Percentiles rank a stretch among this genome's conserved stretches.
These are phyloP conservation scores for Trypanosoma platydactyli DNA, from an alignment of 208 protist species.

Conservation along the genomic window DNA sequence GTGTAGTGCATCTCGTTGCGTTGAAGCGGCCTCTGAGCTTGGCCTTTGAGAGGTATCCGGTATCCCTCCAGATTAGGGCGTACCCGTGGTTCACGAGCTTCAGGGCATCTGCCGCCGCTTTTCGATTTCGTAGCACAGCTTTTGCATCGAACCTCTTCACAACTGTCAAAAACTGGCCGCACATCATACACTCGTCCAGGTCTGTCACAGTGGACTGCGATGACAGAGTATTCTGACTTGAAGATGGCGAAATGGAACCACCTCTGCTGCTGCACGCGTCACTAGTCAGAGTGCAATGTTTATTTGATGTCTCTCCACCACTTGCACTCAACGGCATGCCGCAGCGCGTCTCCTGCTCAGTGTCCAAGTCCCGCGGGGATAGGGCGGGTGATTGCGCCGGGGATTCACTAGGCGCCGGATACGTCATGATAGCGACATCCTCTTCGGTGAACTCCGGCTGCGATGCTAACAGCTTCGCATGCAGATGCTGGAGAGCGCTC, in stretches of 20 bases:
- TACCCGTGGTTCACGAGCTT: conserved; percentile 76
- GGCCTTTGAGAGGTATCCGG: conserved; percentile 19
- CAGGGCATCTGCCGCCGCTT: conserved; percentile 55
- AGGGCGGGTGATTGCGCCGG: conserved; percentile 33
- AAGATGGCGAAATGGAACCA: conserved; percentile 4
- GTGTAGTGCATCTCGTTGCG: not conserved
- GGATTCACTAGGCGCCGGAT: conserved; percentile 32
- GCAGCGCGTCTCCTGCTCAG: not conserved
- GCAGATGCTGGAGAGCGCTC: conserved; percentile 57
- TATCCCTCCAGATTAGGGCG: conserved; percentile 65
- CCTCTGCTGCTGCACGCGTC: not conserved
- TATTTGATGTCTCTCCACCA: not conserved
- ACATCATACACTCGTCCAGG: conserved; percentile 54
- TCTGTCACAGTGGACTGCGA: conserved; percentile 19
- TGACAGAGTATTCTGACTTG: conserved; percentile 5
- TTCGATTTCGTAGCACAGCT: conserved; percentile 49
- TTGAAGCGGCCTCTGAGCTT: not conserved
- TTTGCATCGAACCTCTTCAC: conserved; percentile 77
- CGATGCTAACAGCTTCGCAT: conserved; percentile 52
- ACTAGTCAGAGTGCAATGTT: not conserved
- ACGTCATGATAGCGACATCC: conserved; percentile 71
- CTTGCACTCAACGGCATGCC: not conserved
- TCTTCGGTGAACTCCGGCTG: conserved; percentile 82
- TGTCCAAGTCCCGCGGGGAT: conserved; percentile 3
- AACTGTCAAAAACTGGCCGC: conserved; percentile 51